Evolutionary conservation across 2,329 filamentous ascomycete species (phyloP), one percentile per base, ranked within the genome.

Genomic region (Colletotrichum chlorophyti): DNA sequence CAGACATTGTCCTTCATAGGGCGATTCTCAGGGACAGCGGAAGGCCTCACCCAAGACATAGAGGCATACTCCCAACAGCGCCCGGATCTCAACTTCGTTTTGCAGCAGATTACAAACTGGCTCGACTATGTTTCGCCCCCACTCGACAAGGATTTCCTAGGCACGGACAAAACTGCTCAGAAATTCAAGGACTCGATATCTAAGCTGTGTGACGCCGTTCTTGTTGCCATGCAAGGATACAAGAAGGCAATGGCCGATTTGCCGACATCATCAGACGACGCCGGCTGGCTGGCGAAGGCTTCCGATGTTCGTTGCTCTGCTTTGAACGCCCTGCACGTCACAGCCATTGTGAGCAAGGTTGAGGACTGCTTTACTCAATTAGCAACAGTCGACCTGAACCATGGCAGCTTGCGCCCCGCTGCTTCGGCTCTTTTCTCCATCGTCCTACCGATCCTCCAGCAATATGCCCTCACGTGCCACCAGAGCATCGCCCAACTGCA

Each of bases 201-300:
- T 32, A 82, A 74, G 1, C 78, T 90, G n/a, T 84, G 89, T 42
- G 91, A 96, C 71, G 84, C 85, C 46, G 83, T 94, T 24, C 85
- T 97, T 2, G 89, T 94, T 31, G 88, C 90, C 1, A 81, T 96
- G 43, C 92, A 97, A 70, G 85, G 88, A 62, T 81, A 90, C 41
- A 83, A 85, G 57, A 84, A 83, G 60, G 74, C 80, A 3, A 75
- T 85, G 8, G 72, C 77, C 10, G 76, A 78, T 3, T 66, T 73
- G 37, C 67, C 88, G 2, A 86, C 89, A 1, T 69, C 73, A 5
- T 84, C 87, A 1, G 77, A 79, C 1, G 86, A 91, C 29, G 85
- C 78, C 1, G 78, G 81, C 2, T 92, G 90, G 86, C 34, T 63
- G 12, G 27, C 51, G 15, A 58, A 62, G 53, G 47, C 49, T n/a